phyloP scores from a whole-genome alignment of 208 protist genomes.

The Acanthamoeba royreba region DNA sequence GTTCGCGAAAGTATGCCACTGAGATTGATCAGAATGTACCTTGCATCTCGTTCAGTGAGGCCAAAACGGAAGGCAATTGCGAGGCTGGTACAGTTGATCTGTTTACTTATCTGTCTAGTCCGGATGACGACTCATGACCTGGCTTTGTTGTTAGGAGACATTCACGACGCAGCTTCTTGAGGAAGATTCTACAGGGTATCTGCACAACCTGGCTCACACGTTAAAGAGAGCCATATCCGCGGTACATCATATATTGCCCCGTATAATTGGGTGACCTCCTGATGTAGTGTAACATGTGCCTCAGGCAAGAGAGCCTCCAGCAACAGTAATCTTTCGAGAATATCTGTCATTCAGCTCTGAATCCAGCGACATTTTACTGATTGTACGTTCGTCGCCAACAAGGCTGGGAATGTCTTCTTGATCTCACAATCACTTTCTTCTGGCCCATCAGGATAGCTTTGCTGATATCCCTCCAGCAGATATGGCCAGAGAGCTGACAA shows the following conservation, averaged over 20 bases:
- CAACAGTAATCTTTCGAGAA: too few species aligned
- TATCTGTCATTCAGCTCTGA: too few species aligned
- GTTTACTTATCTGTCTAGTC: not conserved
- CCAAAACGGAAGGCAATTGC: too few species aligned
- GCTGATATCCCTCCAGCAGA: not conserved
- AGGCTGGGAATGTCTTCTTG: not conserved
- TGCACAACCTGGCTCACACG: not conserved
- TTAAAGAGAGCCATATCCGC: not conserved
- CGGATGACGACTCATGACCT: too few species aligned
- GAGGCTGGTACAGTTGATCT: not conserved
- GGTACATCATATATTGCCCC: not conserved
- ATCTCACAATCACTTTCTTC: not conserved
- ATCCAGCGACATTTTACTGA: not conserved
- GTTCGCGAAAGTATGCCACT: not conserved
- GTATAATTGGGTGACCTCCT: not conserved
- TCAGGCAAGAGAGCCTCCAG: too few species aligned
- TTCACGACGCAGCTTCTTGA: not conserved
- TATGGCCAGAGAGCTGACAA: not conserved
- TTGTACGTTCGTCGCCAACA: not conserved
- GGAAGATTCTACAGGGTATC: not conserved
- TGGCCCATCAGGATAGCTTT: not conserved
- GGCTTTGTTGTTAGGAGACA: not conserved
- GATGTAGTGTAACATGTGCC: not conserved
- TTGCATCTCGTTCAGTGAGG: not conserved
- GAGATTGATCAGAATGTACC: not conserved